These are phyloP conservation scores for Cadophora luteo-olivacea DNA, from an alignment of 2,329 filamentous ascomycete genomes.

Conservation along the genomic window DNA sequence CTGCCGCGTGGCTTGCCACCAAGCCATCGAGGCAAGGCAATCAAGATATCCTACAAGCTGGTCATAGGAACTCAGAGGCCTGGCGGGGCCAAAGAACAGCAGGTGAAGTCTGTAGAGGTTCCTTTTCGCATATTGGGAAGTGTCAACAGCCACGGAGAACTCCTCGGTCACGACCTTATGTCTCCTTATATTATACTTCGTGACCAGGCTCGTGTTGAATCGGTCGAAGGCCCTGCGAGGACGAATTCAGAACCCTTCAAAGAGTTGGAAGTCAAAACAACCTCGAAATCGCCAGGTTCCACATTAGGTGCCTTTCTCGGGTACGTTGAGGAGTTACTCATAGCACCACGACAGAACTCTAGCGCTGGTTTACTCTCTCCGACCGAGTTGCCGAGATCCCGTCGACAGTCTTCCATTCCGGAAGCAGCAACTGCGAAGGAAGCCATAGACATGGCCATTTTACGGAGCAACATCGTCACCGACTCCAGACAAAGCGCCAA, in stretches of 20 bases:
- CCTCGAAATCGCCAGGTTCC: slow-evolving; percentile 44
- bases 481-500: slow-evolving; percentile 83
- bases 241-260: slow-evolving; percentile 25
- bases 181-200: slow-evolving; percentile 88
- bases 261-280: slow-evolving; percentile 37
- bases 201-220: slow-evolving; percentile 68
- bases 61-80: slow-evolving; percentile 91
- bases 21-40: slow-evolving; percentile 87
- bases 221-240: slow-evolving; percentile 34
- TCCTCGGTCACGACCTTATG: slow-evolving; percentile 93
- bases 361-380: slow-evolving; percentile 73
- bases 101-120: slow-evolving; percentile 88
- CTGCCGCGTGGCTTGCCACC: slow-evolving; percentile 90
- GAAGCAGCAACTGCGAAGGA: slow-evolving; percentile 74
- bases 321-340: slow-evolving; percentile 79
- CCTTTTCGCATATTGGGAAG: slow-evolving; percentile 94
- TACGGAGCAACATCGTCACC: slow-evolving; percentile 75
- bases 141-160: slow-evolving; percentile 86
- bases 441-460: slow-evolving; percentile 88
- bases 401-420: slow-evolving; percentile 60
- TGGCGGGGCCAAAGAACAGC: slow-evolving; percentile 77
- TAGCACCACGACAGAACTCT: slow-evolving; percentile 60
- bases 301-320: slow-evolving; percentile 71
- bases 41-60: slow-evolving; percentile 91
- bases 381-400: slow-evolving; percentile 62